A percentile compares a stretch with the other conserved stretches of the same genome.
phyloP scores from a whole-genome alignment of 345 rosid genomes.

The Lenwebbia sp. region DNA sequence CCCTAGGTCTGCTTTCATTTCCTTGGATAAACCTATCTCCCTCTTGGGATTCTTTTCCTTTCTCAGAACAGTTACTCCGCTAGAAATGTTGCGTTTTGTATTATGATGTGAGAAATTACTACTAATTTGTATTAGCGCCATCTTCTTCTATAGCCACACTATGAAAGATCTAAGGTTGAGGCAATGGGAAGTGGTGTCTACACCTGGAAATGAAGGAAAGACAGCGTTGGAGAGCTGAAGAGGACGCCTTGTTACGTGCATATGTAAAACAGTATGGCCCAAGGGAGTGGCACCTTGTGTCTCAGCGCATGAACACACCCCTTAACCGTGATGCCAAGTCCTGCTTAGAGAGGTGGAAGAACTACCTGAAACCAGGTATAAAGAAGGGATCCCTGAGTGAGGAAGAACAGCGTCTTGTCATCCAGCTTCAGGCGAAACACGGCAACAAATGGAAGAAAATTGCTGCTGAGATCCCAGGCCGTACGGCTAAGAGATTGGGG shows the following conservation, averaged over 20 bases:
- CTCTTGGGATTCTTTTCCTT: not conserved
- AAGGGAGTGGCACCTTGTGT: constrained; percentile 90
- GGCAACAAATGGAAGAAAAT: constrained; percentile 99
- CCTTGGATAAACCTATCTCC: not conserved
- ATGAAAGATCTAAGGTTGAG: constrained; percentile 35
- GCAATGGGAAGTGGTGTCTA: constrained; percentile 54
- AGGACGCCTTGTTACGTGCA: constrained; percentile 75
- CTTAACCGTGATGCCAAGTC: constrained; percentile 89
- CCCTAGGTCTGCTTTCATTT: not conserved
- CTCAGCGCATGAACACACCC: constrained; percentile 84
- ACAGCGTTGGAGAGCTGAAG: constrained; percentile 99
- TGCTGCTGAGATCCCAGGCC: constrained; percentile 95
- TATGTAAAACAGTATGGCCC: constrained; percentile 95
- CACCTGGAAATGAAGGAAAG: constrained; percentile 95
- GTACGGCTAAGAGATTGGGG: constrained; percentile 89
- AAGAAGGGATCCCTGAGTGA: constrained; percentile 92
- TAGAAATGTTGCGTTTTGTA: not conserved
- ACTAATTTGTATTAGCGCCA: not conserved
- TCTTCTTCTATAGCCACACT: constrained; percentile 19
- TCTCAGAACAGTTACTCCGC: not conserved
- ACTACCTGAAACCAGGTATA: constrained; percentile 95
- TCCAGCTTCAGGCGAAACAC: constrained; percentile 84
- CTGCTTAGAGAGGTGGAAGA: constrained; percentile 94
- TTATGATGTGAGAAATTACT: not conserved
- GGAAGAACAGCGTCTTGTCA: constrained; percentile 89